Base-by-base conservation (phyloP, 768 basidiomycete genomes). In the Podaxis sp. region DNA sequence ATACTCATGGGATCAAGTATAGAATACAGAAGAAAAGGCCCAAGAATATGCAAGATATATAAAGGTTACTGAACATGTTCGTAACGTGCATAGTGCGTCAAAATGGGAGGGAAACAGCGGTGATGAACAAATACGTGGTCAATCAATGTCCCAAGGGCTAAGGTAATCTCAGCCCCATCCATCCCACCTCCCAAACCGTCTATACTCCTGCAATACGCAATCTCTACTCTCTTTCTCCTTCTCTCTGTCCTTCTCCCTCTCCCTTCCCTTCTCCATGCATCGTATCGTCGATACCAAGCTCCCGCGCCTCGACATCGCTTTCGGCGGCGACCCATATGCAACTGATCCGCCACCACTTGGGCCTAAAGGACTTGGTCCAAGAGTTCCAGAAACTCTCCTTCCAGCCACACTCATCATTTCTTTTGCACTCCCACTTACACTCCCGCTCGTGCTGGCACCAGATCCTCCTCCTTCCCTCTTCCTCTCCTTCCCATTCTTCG, bases 141-240 rank as follows among this genome's bases (percentile, higher is more conserved):
- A 32, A 32, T 32, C 28, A 7, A 32, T 28, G 1, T 32, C 32
- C 32, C 9, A 32, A 32, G 7, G 32, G 32, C 6, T 32, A 32
- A 32, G 7, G 9, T n/a, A 9, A 6, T 51, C 10, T 69, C 68
- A 87, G 35, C 78, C 84, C 93, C 93, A 95, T 0, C 92, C 93
- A 77, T 95, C 93, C 91, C 92, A 93, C 58, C 90, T 79, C 23
- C 93, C 93, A 68, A 87, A 94, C 64, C 88, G 79, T 64, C 91
- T 76, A 71, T 87, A 95, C 70, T 95, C 93, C 65, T 85, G 79
- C 53, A 95, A 69, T 11, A 80, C 76, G 69, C 93, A 88, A 28
- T 88, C 84, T 51, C 85, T 78, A 61, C 83, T 81, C 62, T 87
- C 82, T 69, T 83, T 76, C 55, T 81, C 84, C 69, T 82, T 81